Conservation (phyloP, 805 yeast species). For the Saccharomyces cerevisiae region DNA sequence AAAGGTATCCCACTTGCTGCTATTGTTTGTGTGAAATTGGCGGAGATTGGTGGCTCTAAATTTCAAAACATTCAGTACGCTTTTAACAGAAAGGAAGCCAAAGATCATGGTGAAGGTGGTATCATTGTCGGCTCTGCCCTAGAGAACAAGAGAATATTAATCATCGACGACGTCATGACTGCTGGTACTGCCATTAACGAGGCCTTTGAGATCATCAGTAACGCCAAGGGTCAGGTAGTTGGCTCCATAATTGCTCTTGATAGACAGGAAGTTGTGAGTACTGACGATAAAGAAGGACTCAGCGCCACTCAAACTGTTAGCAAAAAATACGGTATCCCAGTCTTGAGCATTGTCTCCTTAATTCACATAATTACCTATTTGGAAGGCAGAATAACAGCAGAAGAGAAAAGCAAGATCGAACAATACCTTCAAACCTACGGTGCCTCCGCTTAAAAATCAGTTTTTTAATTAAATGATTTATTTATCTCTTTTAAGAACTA, state of each 20-base stretch:
- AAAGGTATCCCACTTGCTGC: constrained; percentile 96
- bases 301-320: constrained; percentile 81
- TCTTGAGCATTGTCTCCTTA: constrained; percentile 68
- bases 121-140: constrained; percentile 79
- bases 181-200: constrained; percentile 98
- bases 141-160: constrained; percentile 62
- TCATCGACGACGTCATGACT: constrained; percentile 95
- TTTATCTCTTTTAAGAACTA: background rate
- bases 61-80: constrained; percentile 72
- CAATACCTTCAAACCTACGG: constrained; percentile 43
- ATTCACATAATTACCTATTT: constrained; percentile 64
- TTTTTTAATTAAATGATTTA: background rate
- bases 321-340: constrained; percentile 69
- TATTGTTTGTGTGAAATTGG: constrained; percentile 82
- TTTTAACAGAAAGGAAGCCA: constrained; percentile 94
- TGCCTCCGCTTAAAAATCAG: constrained; percentile 10
- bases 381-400: constrained; percentile 45
- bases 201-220: constrained; percentile 70
- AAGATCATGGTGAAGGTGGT: constrained; percentile 98
- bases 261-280: constrained; percentile 83
- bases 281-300: constrained; percentile 34
- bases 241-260: constrained; percentile 90
- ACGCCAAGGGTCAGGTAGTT: constrained; percentile 63
- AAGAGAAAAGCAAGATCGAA: constrained; percentile 49
- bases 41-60: constrained; percentile 79